Percentiles rank a stretch among this genome's conserved stretches.
These are phyloP conservation scores for Papiliotrema fonsecae DNA, from an alignment of 1,284 basidiomycete species.

Conservation along the genomic window DNA sequence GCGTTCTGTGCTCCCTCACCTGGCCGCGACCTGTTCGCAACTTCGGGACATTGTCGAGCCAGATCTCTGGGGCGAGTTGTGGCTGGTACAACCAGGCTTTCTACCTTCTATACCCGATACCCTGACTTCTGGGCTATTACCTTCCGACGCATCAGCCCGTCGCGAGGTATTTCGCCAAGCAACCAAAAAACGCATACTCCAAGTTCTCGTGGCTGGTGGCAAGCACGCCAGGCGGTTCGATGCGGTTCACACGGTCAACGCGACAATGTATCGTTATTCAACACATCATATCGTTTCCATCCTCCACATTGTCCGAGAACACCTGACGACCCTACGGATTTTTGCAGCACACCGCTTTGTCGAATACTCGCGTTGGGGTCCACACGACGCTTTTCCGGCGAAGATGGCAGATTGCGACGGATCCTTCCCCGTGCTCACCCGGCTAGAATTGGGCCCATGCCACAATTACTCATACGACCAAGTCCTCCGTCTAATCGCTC, in stretches of 20 bases:
- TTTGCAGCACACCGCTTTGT: not conserved
- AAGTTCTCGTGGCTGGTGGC: not conserved
- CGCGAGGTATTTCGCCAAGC: not conserved
- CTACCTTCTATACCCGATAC: too few species aligned
- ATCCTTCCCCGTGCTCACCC: not conserved
- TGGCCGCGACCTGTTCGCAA: too few species aligned
- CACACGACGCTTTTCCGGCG: not conserved
- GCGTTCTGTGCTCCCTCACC: too few species aligned
- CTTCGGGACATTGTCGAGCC: too few species aligned
- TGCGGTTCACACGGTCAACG: not conserved
- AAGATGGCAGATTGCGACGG: constrained; percentile 1
- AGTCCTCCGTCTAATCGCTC: not conserved
- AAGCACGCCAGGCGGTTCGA: not conserved
- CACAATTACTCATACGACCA: not conserved
- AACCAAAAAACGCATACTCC: not conserved
- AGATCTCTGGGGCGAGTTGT: too few species aligned
- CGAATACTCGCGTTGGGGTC: not conserved
- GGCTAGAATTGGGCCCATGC: not conserved
- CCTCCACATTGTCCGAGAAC: not conserved
- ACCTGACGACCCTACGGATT: not conserved
- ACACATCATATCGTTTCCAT: not conserved
- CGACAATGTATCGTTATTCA: not conserved
- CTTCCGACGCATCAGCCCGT: too few species aligned
- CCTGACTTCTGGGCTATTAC: too few species aligned
- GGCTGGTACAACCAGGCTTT: too few species aligned